phyloP scores from a whole-genome alignment of 306 rosid genomes.

The Pueraria montana region DNA sequence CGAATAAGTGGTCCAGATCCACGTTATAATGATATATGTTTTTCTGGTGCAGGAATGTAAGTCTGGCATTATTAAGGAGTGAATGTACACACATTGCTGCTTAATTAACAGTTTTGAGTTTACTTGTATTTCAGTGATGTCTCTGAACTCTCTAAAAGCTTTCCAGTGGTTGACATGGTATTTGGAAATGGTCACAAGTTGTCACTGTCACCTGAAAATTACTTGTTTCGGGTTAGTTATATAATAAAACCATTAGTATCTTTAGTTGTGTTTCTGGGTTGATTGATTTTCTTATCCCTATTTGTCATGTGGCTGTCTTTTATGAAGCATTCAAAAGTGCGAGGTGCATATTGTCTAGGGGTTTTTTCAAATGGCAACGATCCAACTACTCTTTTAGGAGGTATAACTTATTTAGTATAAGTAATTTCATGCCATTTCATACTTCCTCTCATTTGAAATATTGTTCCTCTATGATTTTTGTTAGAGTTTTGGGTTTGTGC shows the following conservation, averaged over 20 bases:
- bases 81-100: constrained; percentile 30
- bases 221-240: constrained; percentile 84
- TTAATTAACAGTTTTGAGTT: constrained; percentile 47
- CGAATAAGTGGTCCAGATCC: constrained; percentile 91
- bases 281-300: constrained; percentile 39
- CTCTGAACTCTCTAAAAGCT: constrained; percentile 67
- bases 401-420: constrained; percentile 53
- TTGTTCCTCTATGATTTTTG: constrained; percentile 36
- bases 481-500: constrained; percentile 27
- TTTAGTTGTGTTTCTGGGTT: constrained; percentile 30
- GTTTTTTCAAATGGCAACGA: constrained; percentile 86
- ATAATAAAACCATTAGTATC: constrained; percentile 29
- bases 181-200: constrained; percentile 81
- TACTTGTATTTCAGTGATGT: constrained; percentile 66
- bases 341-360: constrained; percentile 95
- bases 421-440: constrained; percentile 40
- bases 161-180: constrained; percentile 94
- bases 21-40: constrained; percentile 81
- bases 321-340: constrained; percentile 87
- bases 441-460: constrained; percentile 1
- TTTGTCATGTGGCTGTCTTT: constrained; percentile 47
- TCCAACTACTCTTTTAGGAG: constrained; percentile 97
- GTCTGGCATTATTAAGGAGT: constrained; percentile 43
- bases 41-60: constrained; percentile 84
- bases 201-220: constrained; percentile 91